These are phyloP conservation scores for Psilocybe subaeruginosa DNA, from an alignment of 768 basidiomycete genomes.

Conservation along the genomic window DNA sequence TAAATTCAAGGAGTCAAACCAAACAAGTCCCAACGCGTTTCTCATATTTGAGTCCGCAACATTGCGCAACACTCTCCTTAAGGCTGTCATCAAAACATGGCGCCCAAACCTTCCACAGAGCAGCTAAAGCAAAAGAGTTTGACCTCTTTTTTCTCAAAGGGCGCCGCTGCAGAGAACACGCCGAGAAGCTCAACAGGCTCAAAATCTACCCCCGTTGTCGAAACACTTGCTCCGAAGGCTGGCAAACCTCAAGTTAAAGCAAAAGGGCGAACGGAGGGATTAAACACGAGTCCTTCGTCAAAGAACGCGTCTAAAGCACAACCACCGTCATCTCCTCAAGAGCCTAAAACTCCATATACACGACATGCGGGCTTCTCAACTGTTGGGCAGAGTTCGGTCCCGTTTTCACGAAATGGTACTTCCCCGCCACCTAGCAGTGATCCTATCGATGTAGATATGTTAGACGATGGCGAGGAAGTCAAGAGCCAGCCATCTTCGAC, in stretches of 20 bases:
- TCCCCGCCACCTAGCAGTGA: conserved; percentile 85
- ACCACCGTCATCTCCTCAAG: conserved; percentile 31
- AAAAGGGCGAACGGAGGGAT: conserved; percentile 10
- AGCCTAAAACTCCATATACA: conserved; percentile 43
- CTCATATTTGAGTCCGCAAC: not conserved
- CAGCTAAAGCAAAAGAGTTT: conserved; percentile 73
- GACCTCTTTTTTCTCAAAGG: conserved; percentile 65
- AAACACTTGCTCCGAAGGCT: conserved; percentile 23
- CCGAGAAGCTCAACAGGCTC: conserved; percentile 16
- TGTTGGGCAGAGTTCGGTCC: conserved; percentile 28
- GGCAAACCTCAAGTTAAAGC: conserved; percentile 10
- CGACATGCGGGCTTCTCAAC: conserved; percentile 23
- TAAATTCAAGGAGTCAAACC: conserved; percentile 14
- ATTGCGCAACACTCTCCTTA: not conserved
- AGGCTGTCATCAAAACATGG: conserved; percentile 27
- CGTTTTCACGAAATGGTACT: conserved; percentile 54
- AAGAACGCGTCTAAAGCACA: conserved; percentile 35
- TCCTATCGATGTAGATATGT: conserved; percentile 76
- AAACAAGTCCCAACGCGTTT: conserved; percentile 40
- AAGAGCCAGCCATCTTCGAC: conserved; percentile 22
- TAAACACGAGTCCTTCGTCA: conserved; percentile 3
- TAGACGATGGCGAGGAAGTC: conserved; percentile 49
- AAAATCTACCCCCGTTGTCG: conserved; percentile 21
- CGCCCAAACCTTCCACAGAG: conserved; percentile 43
- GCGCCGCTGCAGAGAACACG: conserved; percentile 26